phyloP scores from a whole-genome alignment of 2,329 filamentous ascomycete genomes.

The Huntiella bhutanensis region DNA sequence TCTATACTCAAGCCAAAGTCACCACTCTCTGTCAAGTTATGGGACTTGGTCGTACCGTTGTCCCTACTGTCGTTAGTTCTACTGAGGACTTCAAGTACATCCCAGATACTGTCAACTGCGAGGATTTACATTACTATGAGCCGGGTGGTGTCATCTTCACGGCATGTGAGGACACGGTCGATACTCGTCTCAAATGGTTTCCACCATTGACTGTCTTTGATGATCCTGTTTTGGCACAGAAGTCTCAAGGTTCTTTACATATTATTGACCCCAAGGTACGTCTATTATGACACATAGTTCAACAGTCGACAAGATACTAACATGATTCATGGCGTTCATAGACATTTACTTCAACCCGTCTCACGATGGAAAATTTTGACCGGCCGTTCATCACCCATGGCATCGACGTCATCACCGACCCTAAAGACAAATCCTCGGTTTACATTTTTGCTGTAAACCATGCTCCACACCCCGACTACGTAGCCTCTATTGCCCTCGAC shows the following conservation, averaged over 20 bases:
- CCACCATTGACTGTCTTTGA: slow-evolving; percentile 26
- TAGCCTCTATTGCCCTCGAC: slow-evolving; percentile 9
- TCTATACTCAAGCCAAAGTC: too few relatives aligned
- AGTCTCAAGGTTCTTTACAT: slow-evolving; percentile 27
- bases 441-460: slow-evolving; percentile 46
- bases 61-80: slow-evolving; percentile 13
- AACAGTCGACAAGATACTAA: neutral
- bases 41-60: slow-evolving; percentile 16
- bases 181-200: slow-evolving; percentile 31
- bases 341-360: slow-evolving; percentile 26
- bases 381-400: slow-evolving; percentile 39
- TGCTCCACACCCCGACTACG: slow-evolving; percentile 27
- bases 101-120: slow-evolving; percentile 34
- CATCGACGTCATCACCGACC: slow-evolving; percentile 38
- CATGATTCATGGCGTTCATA: slow-evolving; percentile 14
- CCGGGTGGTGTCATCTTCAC: slow-evolving; percentile 32
- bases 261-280: slow-evolving; percentile 34
- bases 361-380: slow-evolving; percentile 31
- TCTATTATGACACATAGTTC: neutral
- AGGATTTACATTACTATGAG: slow-evolving; percentile 38
- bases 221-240: slow-evolving; percentile 19
- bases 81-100: slow-evolving; percentile 23
- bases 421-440: slow-evolving; percentile 23
- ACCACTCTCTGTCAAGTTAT: slow-evolving; percentile 11
- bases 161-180: slow-evolving; percentile 30